Base-by-base conservation (phyloP, 768 basidiomycete species). In the Russula emetica region DNA sequence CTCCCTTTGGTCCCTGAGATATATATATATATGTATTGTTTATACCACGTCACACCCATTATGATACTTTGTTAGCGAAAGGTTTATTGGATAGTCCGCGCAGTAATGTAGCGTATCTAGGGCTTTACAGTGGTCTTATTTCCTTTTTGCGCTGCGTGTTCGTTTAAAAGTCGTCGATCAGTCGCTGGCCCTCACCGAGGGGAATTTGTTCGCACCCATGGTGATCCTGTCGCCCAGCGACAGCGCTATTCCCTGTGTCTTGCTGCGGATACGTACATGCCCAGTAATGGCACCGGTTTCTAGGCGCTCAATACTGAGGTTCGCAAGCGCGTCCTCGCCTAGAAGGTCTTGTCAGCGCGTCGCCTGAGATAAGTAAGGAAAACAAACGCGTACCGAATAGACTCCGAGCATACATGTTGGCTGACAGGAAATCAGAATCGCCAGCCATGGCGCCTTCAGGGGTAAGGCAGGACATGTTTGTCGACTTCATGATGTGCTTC, bases 281-380 rank as follows among this genome's bases (percentile, higher is more conserved):
- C 96, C 96, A 16, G 87, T 87, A 62, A 98, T 87, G 6, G 80
- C 82, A 0, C 94, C 94, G 13, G 78, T 77, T 61, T 93, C 90
- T 50, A 89, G 87, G 70, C 88, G 83, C 73, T 99, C 96, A 66
- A 99, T 86, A 65, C 90, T 92, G 68, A 98, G 76, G 74, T 99
- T 99, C 54, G 96, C 96, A 30, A 99, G 76, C 0, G 96, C 96
- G 71, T 98, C 96, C 76, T 99, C 96, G 62, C 94, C 92, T 93
- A 67, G 30, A 16, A 47, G 24, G 7, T 53, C n/a, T 57, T 18
- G 56, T 54, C 38, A 42, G 60, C 40, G 53, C 64, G 40, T 40
- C 47, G 45, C 47, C 11, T 13, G 49, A 45, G 45, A 45, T 44
- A 14, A 38, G n/a, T 16, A 47, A 45, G 20, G 56, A 26, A 24